Evolutionary conservation across 177 flowering plant species (phyloP).

Genomic region (Telopea speciosissima): DNA sequence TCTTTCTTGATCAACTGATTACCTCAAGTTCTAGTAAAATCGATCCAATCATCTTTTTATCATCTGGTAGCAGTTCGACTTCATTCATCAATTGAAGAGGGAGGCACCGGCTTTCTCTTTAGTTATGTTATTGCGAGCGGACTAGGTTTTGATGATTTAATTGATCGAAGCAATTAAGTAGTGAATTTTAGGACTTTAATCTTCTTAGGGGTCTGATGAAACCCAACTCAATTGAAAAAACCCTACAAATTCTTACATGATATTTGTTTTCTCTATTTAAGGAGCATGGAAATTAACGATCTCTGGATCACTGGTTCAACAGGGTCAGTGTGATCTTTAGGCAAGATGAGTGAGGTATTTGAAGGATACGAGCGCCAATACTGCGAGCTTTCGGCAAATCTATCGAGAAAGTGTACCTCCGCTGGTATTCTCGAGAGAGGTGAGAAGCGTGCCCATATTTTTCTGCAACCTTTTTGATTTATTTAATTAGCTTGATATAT

Average conservation of each 20-base stretch:
- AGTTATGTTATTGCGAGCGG: neutral
- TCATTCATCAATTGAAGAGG: neutral
- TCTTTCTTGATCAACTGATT: neutral
- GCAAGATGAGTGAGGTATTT: slow-evolving; percentile 54
- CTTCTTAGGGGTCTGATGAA: neutral
- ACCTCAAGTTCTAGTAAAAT: neutral
- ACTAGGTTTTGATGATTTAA: slow-evolving; percentile 2
- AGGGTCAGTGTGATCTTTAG: neutral
- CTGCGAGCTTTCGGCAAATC: slow-evolving; percentile 50
- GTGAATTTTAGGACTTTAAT: neutral
- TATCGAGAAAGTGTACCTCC: slow-evolving; percentile 39
- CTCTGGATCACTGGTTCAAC: neutral
- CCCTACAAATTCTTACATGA: neutral
- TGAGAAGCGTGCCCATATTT: slow-evolving; percentile 6
- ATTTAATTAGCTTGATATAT: neutral
- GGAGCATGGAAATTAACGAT: neutral
- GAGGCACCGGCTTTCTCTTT: neutral
- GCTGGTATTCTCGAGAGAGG: slow-evolving; percentile 37
- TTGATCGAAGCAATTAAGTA: neutral
- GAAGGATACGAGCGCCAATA: slow-evolving; percentile 73
- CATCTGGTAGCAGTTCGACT: neutral
- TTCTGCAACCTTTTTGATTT: neutral
- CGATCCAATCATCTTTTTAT: neutral
- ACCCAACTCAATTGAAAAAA: neutral
- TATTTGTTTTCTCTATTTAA: neutral